Base-by-base conservation (phyloP, 305 asterid species). In the Fraxinus paxiana region DNA sequence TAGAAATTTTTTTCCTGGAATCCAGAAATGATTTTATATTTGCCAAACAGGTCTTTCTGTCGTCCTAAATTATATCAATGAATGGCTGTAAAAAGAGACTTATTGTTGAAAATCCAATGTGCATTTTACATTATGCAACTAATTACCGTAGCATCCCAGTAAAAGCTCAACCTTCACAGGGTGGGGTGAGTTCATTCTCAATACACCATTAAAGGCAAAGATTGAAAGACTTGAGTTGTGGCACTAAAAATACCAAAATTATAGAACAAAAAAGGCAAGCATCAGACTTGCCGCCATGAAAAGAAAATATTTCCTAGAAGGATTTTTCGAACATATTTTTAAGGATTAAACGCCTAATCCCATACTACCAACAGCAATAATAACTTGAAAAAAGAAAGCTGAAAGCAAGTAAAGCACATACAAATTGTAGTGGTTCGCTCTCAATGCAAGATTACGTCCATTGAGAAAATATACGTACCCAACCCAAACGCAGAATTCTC, bases 401-500 rank as follows among this genome's bases (percentile, higher is more conserved):
- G 35, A 65, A 26, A 65, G 73, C 18, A 59, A 8, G 31, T 8
- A 59, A 56, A 59, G 63, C 24, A 51, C 63, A 51, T 51, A n/a
- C 24, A 51, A 56, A 18, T 20, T 22, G 12, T 12, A 59, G 31
- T 20, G 70, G 70, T 59, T 59, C 31, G 5, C 31, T 59, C 31
- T 59, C 6, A 59, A 22, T 59, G 70, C 31, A 20, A 22, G 31
- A 56, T 8, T 59, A 22, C 31, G 70, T 22, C 38, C 18, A 67
- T 4, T 13, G 38, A 67, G 20, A 67, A 28, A 67, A 67, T 67
- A 67, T 70, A 70, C 75, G 12, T 70, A 70, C 75, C 24, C 43
- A 31, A 69, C 5, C 33, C 74, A 30, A 33, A 70, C 22, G 46
- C 46, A n/a, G 81, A 76, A 87, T 43, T 79, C 78, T 10, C 17